phyloP scores from a whole-genome alignment of 129 eudicot genomes.

The Gnaphalium uliginosum region DNA sequence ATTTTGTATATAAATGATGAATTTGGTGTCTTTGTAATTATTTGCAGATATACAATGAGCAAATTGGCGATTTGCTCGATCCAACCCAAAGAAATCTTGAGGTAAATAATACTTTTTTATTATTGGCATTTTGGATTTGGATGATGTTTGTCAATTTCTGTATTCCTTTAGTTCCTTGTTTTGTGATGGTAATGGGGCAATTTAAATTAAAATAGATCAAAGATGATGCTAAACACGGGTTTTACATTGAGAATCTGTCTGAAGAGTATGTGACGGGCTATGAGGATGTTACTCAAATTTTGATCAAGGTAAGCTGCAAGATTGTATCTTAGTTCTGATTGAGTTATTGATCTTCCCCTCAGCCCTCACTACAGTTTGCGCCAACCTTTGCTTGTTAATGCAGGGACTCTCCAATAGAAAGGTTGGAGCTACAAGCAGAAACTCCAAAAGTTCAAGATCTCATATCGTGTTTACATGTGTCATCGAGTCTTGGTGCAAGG shows the following conservation, averaged over 20 bases:
- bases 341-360: neutral
- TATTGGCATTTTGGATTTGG: neutral
- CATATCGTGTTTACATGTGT: constrained; percentile 86
- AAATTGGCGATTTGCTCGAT: constrained; percentile 93
- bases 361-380: neutral
- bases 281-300: constrained; percentile 84
- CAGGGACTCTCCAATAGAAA: constrained; percentile 94
- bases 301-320: constrained; percentile 66
- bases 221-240: constrained; percentile 82
- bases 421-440: constrained; percentile 79
- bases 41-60: constrained; percentile 79
- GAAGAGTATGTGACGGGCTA: constrained; percentile 82
- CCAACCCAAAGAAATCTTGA: constrained; percentile 81
- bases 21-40: neutral
- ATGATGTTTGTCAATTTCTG: neutral
- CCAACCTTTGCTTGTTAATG: constrained; percentile 10
- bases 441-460: constrained; percentile 95
- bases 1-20: neutral
- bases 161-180: constrained; percentile 15
- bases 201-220: constrained; percentile 57
- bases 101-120: constrained; percentile 37
- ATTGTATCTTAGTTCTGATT: neutral
- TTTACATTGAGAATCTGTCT: constrained; percentile 80
- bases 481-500: constrained; percentile 98
- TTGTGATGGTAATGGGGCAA: constrained; percentile 17